Conservation (phyloP, 116 monocot genomes). For the Posidonia oceanica region DNA sequence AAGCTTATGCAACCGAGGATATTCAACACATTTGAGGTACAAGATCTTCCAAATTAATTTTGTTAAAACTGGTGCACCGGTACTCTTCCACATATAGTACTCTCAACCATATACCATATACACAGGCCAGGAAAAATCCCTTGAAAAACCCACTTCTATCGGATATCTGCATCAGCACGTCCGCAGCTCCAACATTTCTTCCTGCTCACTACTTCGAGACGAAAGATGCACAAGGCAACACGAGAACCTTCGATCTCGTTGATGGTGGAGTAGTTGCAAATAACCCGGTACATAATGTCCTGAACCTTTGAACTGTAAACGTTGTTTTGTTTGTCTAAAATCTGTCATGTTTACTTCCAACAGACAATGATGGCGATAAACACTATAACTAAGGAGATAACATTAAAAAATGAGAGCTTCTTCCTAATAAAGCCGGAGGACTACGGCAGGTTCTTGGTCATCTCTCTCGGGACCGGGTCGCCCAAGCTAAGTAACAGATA, state of each 20-base stretch:
- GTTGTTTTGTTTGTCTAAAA: not conserved
- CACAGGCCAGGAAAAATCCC: slow-evolving; percentile 10
- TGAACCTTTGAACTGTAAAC: too few species aligned
- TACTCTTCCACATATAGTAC: too few species aligned
- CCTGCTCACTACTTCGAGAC: slow-evolving; percentile 14
- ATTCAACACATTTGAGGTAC: slow-evolving; percentile 29
- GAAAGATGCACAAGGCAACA: not conserved
- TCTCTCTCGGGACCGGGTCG: slow-evolving; percentile 14
- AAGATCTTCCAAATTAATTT: not conserved
- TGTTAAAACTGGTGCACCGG: not conserved
- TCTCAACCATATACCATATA: too few species aligned
- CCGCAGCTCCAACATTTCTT: slow-evolving; percentile 18
- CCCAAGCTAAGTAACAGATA: slow-evolving; percentile 12
- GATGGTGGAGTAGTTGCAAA: slow-evolving; percentile 20
- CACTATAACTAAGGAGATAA: too few species aligned
- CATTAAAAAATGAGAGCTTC: not conserved
- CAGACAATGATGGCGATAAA: slow-evolving; percentile 4
- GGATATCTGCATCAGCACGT: slow-evolving; percentile 19
- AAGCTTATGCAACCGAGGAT: slow-evolving; percentile 26
- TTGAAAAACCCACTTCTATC: slow-evolving; percentile 9
- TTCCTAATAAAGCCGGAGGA: not conserved
- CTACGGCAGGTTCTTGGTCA: slow-evolving; percentile 9
- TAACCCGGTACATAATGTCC: slow-evolving; percentile 5
- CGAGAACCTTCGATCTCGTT: slow-evolving; percentile 4
- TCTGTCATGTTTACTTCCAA: too few species aligned